phyloP scores from a whole-genome alignment of 2,329 filamentous ascomycete species.

The Orbilia oligospora region DNA sequence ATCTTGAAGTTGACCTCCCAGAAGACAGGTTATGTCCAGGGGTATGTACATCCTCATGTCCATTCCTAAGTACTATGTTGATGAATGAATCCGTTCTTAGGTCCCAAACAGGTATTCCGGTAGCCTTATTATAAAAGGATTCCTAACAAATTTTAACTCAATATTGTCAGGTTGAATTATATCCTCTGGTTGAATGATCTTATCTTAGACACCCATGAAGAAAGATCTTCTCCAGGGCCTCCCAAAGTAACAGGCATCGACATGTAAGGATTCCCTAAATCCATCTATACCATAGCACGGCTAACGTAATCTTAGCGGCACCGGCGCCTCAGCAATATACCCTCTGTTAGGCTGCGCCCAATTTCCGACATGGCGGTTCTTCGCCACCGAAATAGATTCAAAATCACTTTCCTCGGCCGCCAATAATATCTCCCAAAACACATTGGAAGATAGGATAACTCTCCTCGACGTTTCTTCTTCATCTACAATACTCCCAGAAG shows the following conservation, averaged over 20 bases:
- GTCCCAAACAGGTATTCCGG: slow-evolving; percentile 62
- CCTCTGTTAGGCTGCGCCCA: slow-evolving; percentile 76
- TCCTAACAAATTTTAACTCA: not conserved
- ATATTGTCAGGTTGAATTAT: slow-evolving; percentile 80
- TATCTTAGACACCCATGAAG: slow-evolving; percentile 69
- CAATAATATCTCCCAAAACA: slow-evolving; percentile 30
- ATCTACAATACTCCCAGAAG: slow-evolving; percentile 30
- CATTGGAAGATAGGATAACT: slow-evolving; percentile 38
- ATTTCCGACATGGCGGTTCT: slow-evolving; percentile 40
- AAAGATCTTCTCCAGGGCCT: slow-evolving; percentile 74
- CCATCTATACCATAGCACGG: not conserved
- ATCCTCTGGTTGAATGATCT: slow-evolving; percentile 88
- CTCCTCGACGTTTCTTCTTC: slow-evolving; percentile 27
- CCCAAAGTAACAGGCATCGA: slow-evolving; percentile 80
- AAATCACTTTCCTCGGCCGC: slow-evolving; percentile 36
- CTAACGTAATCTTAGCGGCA: slow-evolving; percentile 72
- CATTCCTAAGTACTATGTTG: not conserved
- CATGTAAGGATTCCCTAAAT: slow-evolving; percentile 70
- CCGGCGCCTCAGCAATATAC: slow-evolving; percentile 92
- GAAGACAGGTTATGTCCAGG: slow-evolving; percentile 87
- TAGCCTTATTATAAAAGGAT: too few species aligned
- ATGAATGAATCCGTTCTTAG: slow-evolving; percentile 7
- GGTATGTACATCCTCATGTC: slow-evolving; percentile 69
- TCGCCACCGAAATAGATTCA: slow-evolving; percentile 60
- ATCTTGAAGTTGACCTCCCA: slow-evolving; percentile 78